Base-by-base conservation (phyloP, 331 rosid genomes). In the Quercus tomentella region DNA sequence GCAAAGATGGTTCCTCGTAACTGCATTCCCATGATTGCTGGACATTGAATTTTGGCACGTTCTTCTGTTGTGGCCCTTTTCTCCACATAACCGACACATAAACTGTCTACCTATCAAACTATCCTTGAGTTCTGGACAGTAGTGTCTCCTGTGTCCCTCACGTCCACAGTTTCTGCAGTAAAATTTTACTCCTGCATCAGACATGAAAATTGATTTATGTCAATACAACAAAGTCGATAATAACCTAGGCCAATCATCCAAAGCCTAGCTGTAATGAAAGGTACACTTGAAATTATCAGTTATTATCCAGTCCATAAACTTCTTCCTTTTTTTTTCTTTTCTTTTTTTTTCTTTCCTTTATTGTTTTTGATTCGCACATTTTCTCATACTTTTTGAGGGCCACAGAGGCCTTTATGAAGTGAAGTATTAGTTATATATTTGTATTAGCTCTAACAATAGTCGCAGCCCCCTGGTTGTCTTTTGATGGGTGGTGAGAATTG, bases 61-160 rank as follows among this genome's bases (percentile, higher is more conserved):
- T 85, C 94, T 92, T 84, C 86, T 87, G 87, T 92, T 94, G 73
- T 94, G 98, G 57, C 98, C 97, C 57, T 88, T 88, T 84, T 79
- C 90, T 21, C 98, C 97, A 31, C 98, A 94, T 22, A 77, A 58
- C 7, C 85, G 72, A 69, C 97, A 94, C 9, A 57, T 76, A 85
- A 86, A 89, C 60, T 83, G 86, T 82, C 86, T 72, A 37, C 69
- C 85, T 7, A 66, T 69, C 76, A 75, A 80, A 56, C 83, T 79
- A 25, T 76, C 90, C 86, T 88, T 87, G 30, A 92, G 89, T 79
- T 91, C 95, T n/a, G 97, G 97, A 80, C 97, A 94, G 86, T 94
- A 92, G 91, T 88, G 85, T 83, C 89, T 88, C 77, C 98, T 81
- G 77, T 94, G 97, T 69, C 98, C 98, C 89, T 95, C 97, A 1